phyloP scores from a whole-genome alignment of 1,284 basidiomycete genomes.

The Cystobasidium slooffiae region DNA sequence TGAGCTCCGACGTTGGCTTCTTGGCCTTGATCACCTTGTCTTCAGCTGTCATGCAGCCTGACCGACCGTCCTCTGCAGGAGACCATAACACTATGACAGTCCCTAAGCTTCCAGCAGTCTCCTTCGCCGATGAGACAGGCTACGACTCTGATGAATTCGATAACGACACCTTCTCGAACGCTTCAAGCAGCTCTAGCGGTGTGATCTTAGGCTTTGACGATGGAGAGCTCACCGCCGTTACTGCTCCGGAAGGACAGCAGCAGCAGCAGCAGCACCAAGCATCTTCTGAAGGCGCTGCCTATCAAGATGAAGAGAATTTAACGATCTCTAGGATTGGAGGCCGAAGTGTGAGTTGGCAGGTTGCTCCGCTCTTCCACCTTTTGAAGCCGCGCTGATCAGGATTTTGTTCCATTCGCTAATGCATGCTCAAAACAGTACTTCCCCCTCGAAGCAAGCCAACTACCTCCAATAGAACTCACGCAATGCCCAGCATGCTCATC shows the following conservation, averaged over 20 bases:
- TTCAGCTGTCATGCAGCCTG: too few relatives aligned
- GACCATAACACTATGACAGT: neutral
- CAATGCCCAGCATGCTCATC: conserved; percentile 19
- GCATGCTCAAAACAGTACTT: conserved; percentile 10
- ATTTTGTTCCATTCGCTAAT: conserved; percentile 2
- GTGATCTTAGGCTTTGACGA: conserved; percentile 41
- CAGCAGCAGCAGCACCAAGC: neutral
- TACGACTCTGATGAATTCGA: conserved; percentile 43
- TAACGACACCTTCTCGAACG: conserved; percentile 16
- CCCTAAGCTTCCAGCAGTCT: conserved; percentile 19
- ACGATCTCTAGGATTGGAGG: conserved; percentile 35
- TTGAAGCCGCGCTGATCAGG: conserved; percentile 17
- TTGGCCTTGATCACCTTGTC: too few relatives aligned
- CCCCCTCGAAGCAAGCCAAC: conserved; percentile 14
- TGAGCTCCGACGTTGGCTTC: too few relatives aligned
- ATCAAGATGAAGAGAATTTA: conserved; percentile 25
- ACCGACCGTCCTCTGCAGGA: too few relatives aligned
- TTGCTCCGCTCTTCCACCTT: neutral
- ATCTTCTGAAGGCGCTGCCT: neutral
- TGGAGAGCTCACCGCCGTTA: conserved; percentile 13
- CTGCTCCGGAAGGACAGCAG: neutral
- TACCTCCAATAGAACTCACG: conserved; percentile 12
- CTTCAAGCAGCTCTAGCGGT: conserved; percentile 27
- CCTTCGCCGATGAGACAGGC: conserved; percentile 29
- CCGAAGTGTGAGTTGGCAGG: conserved; percentile 7